These are phyloP conservation scores for Afroboletus lepidellus DNA, from an alignment of 1,284 basidiomycete genomes.

Conservation along the genomic window DNA sequence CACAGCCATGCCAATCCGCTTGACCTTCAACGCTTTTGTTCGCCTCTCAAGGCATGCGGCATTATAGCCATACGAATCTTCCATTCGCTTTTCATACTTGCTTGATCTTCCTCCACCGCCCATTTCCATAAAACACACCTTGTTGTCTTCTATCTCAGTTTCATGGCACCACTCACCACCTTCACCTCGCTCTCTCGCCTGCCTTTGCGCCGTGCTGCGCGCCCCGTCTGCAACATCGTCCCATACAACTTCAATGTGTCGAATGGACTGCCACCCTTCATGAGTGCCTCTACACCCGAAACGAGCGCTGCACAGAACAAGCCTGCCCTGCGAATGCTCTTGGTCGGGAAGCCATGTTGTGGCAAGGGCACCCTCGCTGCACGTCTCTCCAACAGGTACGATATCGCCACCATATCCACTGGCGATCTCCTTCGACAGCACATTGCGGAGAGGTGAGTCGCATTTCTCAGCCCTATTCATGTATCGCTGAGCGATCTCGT, in stretches of 20 bases:
- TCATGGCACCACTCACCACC: conserved; percentile 9
- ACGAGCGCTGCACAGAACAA: conserved; percentile 8
- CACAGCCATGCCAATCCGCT: conserved; percentile 10
- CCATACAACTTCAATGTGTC: conserved; percentile 15
- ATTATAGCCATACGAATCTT: conserved; percentile 10
- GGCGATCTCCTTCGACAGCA: conserved; percentile 83
- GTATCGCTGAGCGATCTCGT: neutral
- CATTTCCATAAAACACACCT: neutral
- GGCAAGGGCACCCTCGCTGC: conserved; percentile 78
- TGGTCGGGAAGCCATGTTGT: conserved; percentile 80
- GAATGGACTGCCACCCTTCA: conserved; percentile 20
- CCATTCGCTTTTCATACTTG: conserved; percentile 5
- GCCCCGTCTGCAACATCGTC: conserved; percentile 22
- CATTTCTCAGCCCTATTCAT: neutral
- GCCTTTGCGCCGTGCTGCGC: conserved; percentile 4
- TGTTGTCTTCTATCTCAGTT: neutral
- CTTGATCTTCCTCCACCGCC: neutral
- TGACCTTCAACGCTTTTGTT: conserved; percentile 11
- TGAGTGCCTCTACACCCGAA: conserved; percentile 18
- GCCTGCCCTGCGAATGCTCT: conserved; percentile 60
- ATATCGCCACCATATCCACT: conserved; percentile 70
- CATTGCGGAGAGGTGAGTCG: conserved; percentile 56
- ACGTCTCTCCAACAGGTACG: conserved; percentile 69
- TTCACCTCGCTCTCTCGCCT: neutral
- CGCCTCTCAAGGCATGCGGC: conserved; percentile 27